Conservation (phyloP, 306 rosid genomes). For the Alnus rubra region DNA sequence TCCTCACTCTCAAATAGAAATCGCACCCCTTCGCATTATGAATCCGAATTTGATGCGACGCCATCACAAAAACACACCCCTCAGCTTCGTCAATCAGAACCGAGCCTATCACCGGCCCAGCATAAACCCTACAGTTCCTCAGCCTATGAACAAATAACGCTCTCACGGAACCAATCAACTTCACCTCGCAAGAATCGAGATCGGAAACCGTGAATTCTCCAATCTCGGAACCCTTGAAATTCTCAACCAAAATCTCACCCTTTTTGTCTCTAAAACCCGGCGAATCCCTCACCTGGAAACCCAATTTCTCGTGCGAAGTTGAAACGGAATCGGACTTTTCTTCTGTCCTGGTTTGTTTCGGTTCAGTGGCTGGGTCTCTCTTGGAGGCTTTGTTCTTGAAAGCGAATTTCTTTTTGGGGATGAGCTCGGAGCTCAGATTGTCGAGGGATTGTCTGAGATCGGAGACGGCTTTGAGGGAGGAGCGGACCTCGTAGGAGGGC, state of each 20-base stretch:
- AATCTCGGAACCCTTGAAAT: slow-evolving; percentile 51
- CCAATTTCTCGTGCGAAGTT: slow-evolving; percentile 12
- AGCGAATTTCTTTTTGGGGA: slow-evolving; percentile 77
- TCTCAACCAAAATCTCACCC: slow-evolving; percentile 46
- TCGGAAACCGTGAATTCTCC: slow-evolving; percentile 80
- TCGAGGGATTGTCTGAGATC: slow-evolving; percentile 61
- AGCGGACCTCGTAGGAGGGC: slow-evolving; percentile 77
- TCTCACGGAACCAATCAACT: slow-evolving; percentile 63
- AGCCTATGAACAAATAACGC: slow-evolving; percentile 68
- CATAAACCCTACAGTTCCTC: slow-evolving; percentile 59
- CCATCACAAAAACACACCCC: slow-evolving; percentile 60
- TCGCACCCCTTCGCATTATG: slow-evolving; percentile 61
- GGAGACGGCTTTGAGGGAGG: slow-evolving; percentile 65
- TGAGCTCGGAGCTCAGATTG: slow-evolving; percentile 39
- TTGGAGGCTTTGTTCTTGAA: slow-evolving; percentile 60
- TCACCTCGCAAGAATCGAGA: slow-evolving; percentile 85
- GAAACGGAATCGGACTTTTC: not conserved
- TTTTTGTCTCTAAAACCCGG: slow-evolving; percentile 60
- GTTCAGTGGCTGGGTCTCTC: slow-evolving; percentile 37
- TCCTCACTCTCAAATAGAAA: slow-evolving; percentile 84
- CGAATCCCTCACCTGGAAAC: slow-evolving; percentile 44
- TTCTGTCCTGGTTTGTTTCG: not conserved
- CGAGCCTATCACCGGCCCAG: slow-evolving; percentile 69
- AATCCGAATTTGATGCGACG: slow-evolving; percentile 89
- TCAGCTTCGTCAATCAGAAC: slow-evolving; percentile 73